Conservation (phyloP, 495 filamentous ascomycete species). For the Sabuloglossum arenarium region DNA sequence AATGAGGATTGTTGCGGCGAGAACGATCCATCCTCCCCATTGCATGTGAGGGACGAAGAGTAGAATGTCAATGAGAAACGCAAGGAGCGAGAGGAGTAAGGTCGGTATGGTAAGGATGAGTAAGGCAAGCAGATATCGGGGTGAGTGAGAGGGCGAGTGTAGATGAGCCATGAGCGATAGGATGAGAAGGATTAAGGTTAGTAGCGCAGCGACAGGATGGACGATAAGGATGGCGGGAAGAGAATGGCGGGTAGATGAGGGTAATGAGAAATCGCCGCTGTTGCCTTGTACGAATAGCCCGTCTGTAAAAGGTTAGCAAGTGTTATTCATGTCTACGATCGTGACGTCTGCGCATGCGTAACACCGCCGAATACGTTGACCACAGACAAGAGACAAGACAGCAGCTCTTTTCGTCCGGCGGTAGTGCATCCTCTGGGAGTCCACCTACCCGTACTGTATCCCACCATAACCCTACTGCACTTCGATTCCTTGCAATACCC, state of each 20-base stretch:
- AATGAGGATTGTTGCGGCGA: conserved; percentile 76
- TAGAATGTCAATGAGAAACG: conserved; percentile 88
- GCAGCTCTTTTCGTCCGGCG: too few species aligned
- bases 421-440: neutral
- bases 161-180: conserved; percentile 70
- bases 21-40: conserved; percentile 90
- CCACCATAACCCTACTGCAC: conserved; percentile 60
- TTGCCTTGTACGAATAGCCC: conserved; percentile 22
- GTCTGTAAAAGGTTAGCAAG: conserved; percentile 9
- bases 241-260: conserved; percentile 49
- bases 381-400: too few species aligned
- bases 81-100: conserved; percentile 62
- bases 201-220: conserved; percentile 72
- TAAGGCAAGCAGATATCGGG: conserved; percentile 63
- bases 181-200: conserved; percentile 67
- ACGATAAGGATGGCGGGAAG: conserved; percentile 85
- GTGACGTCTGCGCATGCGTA: too few species aligned
- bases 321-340: neutral
- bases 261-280: conserved; percentile 47
- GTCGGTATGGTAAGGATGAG: conserved; percentile 74
- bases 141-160: conserved; percentile 79
- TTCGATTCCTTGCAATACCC: conserved; percentile 49
- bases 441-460: conserved; percentile 70
- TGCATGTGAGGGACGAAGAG: conserved; percentile 84
- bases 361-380: neutral